Base-by-base conservation (phyloP, 1,139 yeast species). In the Candida sanyaensis region DNA sequence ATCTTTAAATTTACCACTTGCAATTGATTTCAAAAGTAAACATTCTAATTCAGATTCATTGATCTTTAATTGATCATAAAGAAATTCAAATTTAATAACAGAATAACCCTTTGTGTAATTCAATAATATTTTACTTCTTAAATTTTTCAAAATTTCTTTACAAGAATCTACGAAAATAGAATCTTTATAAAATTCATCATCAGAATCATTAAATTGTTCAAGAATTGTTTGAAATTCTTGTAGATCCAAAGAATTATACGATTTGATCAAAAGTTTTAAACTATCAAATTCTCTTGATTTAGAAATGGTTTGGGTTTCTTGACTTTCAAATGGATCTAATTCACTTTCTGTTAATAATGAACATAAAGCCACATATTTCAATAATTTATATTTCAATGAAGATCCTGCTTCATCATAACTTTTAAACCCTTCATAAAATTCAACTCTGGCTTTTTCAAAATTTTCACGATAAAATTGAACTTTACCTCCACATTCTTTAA, bases 351-450 rank as follows among this genome's bases (percentile, higher is more conserved):
- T 78, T 42, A 88, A 65, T 53, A 88, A 70, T 7, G 87, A 82
- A 28, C 89, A 80, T 9, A 88, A 61, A 2, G 84, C 82, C 53
- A 84, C 75, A 62, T 84, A 85, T 54, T 82, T 81, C 53, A 88
- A 71, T 4, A 84, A 80, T 31, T 78, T 71, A 50, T 88, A 77
- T 52, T 75, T 75, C 43, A 71, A 71, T 21, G 71, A 64, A 48
- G 87, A 82, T 1, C 95, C 96, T 27, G 89, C 86, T 64, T 88
- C 96, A 62, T 88, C 95, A 62, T 83, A 88, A 54, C 80, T 84
- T 56, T 85, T 84, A 64, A 88, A 88, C 46, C 88, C 76, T 55
- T 85, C 90, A 59, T 85, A 86, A 56, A 86, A 85, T 51, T 80
- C 86, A 41, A 75, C 70, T 33, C 88, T 75, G 0, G 96, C 90